Conservation (phyloP, 2,329 filamentous ascomycete species). For the Neobulgaria alba region DNA sequence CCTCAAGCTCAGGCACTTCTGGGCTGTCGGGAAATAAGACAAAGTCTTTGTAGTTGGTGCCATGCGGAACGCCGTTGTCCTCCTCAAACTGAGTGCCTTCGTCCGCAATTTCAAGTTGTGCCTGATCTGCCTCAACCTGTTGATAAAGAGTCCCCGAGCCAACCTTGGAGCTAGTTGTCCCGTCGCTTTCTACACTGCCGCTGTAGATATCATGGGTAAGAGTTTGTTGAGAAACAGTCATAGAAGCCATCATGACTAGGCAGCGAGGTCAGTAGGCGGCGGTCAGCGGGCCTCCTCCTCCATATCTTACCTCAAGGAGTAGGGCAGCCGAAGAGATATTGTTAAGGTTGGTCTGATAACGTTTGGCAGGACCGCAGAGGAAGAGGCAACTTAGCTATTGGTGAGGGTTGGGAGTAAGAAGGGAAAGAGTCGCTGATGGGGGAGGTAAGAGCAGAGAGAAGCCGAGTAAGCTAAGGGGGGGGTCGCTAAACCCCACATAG, state of each 20-base stretch:
- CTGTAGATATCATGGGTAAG: no score
- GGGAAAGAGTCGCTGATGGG: background rate
- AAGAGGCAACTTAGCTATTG: no score
- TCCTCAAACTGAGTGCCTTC: conserved; percentile 13
- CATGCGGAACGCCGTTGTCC: conserved; percentile 1
- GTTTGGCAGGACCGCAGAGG: no score
- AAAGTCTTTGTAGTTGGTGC: conserved; percentile 12
- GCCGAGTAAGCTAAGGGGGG: no score
- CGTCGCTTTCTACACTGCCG: background rate
- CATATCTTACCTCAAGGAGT: background rate
- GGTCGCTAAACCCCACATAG: no score
- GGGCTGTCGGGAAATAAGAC: conserved; percentile 7
- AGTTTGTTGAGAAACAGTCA: background rate
- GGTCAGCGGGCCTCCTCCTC: background rate
- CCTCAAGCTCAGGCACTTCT: conserved; percentile 1
- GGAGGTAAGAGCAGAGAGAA: background rate
- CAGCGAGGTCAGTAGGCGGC: background rate
- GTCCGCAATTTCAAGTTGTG: conserved; percentile 1
- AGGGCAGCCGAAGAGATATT: no score
- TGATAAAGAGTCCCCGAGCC: background rate
- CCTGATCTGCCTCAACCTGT: background rate
- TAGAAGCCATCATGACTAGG: background rate
- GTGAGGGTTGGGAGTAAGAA: no score
- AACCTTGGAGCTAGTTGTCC: background rate
- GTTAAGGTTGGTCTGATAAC: no score